Base-by-base conservation (phyloP, 208 protist genomes). In the Wallacemonas sp. region DNA sequence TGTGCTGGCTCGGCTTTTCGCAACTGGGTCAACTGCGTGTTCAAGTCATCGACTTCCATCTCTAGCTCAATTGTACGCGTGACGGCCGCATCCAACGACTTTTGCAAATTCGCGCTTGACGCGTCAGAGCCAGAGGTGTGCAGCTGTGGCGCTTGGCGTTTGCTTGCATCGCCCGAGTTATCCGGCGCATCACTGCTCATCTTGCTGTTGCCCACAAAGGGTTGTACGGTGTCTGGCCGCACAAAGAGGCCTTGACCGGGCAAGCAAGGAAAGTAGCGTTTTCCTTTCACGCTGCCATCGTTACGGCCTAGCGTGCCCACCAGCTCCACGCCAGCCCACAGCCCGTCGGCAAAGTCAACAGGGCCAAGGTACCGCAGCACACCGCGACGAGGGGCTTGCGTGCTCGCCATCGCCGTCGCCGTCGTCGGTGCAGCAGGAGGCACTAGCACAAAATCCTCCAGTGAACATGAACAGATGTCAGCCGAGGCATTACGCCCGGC, bases 261-360 rank as follows among this genome's bases (percentile, higher is more conserved):
- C 36, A 74, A 47, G 38, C 80, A 86, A 12, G 46, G 27, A 53
- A 87, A 91, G 69, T 91, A 87, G 42, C 45, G 42, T 15, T 68
- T 39, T 0, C 75, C 80, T 39, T 71, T 72, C 27, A 84, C 80
- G n/a, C 51, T 70, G 9, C 80, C 80, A 64, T 87, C 64, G 46
- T 91, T 85, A 24, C 68, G 67, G 15, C 80, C 80, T 3, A 62
- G 46, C 53, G 59, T 56, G 28, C 74, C 78, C 36, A 91, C 70
- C 12, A 87, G 71, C 47, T 91, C 84, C 5, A 91, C 68, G 0
- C 84, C 84, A 1, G 62, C 75, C 84, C 84, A 91, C 31, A 75
- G 53, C 4, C 84, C 84, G 9, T 73, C 58, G 6, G 75, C 75
- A 44, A 91, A 91, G 51, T 85, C 70, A 1, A 79, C 82, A 4